These are phyloP conservation scores for Apiotrichum sp. DNA, from an alignment of 1,284 basidiomycete species.

Conservation along the genomic window DNA sequence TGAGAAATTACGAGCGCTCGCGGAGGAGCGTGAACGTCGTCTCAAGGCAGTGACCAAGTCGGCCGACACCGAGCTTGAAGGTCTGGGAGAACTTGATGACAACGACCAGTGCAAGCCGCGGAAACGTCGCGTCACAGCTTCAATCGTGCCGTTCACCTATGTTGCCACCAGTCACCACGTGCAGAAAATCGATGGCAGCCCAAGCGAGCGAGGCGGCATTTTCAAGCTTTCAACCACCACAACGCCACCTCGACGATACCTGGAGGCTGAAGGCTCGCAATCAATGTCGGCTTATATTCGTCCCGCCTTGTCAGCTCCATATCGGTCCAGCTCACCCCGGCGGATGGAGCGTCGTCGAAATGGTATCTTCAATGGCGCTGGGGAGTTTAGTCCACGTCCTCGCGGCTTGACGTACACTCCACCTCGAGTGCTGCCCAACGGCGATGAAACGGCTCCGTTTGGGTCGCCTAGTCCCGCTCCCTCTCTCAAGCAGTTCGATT, in stretches of 20 bases:
- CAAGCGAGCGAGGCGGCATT: constrained; percentile 18
- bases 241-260: background rate
- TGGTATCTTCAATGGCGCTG: constrained; percentile 20
- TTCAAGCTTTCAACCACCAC: constrained; percentile 11
- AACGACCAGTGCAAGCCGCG: constrained; percentile 1
- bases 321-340: constrained; percentile 34
- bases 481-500: constrained; percentile 33
- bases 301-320: constrained; percentile 29
- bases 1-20: constrained; percentile 35
- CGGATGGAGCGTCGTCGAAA: constrained; percentile 28
- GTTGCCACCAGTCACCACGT: background rate
- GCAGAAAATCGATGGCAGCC: constrained; percentile 10
- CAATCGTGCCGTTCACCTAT: constrained; percentile 7
- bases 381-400: constrained; percentile 33
- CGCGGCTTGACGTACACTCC: constrained; percentile 36
- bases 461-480: constrained; percentile 18
- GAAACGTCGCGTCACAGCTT: constrained; percentile 10
- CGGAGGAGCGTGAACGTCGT: constrained; percentile 34
- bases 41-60: constrained; percentile 23
- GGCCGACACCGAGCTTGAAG: background rate
- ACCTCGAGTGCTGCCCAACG: constrained; percentile 35
- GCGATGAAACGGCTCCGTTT: constrained; percentile 36
- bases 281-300: constrained; percentile 32
- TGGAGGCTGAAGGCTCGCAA: background rate
- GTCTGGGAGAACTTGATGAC: background rate